Base-by-base conservation (phyloP, 768 basidiomycete genomes). In the Pisolithus tinctorius region DNA sequence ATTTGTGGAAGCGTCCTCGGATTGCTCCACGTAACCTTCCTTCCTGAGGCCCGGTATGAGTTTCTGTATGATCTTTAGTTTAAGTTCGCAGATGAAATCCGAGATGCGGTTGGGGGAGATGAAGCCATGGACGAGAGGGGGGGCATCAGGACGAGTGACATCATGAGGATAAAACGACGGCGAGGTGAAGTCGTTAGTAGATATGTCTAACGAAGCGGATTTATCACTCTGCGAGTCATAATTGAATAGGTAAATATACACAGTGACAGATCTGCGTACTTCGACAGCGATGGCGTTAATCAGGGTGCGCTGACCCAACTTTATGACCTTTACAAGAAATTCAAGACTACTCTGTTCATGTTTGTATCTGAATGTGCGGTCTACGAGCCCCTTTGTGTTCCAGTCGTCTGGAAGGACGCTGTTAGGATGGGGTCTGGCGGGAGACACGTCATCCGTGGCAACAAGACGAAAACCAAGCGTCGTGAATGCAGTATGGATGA, bases 341-440 rank as follows among this genome's bases (percentile, higher is more conserved):
- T 86, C 82, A 62, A 97, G 80, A 59, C 88, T 87, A 60, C 91
- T 93, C 72, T 96, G 93, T 42, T 89, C 86, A 63, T 98, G 94
- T 58, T 70, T 83, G 63, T 97, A 98, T 64, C 79, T 78, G 62
- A 97, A 78, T 3, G 81, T 76, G 65, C 91, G 86, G 56, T 80
- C 70, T 27, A 80, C 80, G 14, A 82, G 82, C 8, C 82, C 81
- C 55, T 79, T 66, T 41, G 72, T 70, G 60, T 87, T 88, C 94
- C 94, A 97, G 11, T 78, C 78, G 31, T 71, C 68, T 8, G 88
- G 84, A 5, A 97, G 76, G 47, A 77, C 66, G 60, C 82, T 86
- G 39, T 62, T 53, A 29, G 67, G 58, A 52, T 71, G 63, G 20
- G 66, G 60, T 40, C 54, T 60, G 16, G 72, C 64, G 6, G 75